phyloP scores from a whole-genome alignment of 768 basidiomycete genomes.

The Tricholoma matsutake region DNA sequence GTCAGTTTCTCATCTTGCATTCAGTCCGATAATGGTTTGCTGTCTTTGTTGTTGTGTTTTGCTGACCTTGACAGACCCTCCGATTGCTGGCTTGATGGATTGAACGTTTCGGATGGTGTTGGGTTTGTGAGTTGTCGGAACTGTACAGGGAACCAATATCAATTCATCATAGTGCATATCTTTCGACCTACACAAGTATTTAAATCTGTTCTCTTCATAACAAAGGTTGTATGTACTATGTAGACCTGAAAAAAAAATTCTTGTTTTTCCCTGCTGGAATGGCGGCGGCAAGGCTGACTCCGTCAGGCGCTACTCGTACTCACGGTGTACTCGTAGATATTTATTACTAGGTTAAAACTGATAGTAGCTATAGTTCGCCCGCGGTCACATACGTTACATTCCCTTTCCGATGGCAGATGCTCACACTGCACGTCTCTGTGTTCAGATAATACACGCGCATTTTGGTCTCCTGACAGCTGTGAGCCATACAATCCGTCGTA shows the following conservation, averaged over 20 bases:
- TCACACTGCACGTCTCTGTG: constrained; percentile 53
- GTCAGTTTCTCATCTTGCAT: not conserved
- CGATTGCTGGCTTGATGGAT: not conserved
- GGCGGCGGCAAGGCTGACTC: too few relatives aligned
- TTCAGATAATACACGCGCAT: constrained; percentile 53
- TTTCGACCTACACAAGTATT: not conserved
- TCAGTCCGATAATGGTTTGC: not conserved
- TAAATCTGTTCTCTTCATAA: not conserved
- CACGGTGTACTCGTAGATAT: not conserved
- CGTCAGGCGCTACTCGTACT: too few relatives aligned
- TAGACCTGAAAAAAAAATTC: too few relatives aligned
- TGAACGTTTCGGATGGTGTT: not conserved
- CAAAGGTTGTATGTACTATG: not conserved
- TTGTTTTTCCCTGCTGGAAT: too few relatives aligned
- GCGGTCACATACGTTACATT: too few relatives aligned
- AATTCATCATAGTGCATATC: not conserved
- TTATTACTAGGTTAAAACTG: too few relatives aligned
- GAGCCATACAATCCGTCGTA: constrained; percentile 21
- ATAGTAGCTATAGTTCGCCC: too few relatives aligned
- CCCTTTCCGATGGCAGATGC: constrained; percentile 47
- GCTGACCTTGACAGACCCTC: constrained; percentile 4
- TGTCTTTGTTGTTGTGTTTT: not conserved
- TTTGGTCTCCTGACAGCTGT: constrained; percentile 65
- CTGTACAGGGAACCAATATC: not conserved
- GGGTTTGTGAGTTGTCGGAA: not conserved